Evolutionary conservation across 495 filamentous ascomycete species (phyloP).

Genomic region (Podospora pseudopauciseta): DNA sequence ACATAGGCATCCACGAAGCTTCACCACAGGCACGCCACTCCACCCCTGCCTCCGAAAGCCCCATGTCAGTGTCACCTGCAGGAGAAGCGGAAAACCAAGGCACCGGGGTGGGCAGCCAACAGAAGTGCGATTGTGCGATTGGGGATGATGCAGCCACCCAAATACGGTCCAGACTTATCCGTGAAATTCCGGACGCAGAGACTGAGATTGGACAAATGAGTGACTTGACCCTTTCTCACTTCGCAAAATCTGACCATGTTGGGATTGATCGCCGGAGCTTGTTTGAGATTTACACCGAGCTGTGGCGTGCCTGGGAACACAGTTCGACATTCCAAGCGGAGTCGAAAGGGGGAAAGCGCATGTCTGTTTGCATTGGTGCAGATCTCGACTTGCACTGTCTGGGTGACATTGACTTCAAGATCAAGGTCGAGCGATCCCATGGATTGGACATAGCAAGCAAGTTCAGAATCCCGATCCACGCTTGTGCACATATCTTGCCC

Average conservation of each 20-base stretch:
- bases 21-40: background rate
- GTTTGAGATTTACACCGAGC: constrained; percentile 1
- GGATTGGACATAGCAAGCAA: background rate
- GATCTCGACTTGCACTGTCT: constrained; percentile 1
- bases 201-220: background rate
- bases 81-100: background rate
- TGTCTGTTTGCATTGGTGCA: constrained; percentile 1
- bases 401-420: constrained; percentile 1
- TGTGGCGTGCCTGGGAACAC: background rate
- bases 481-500: background rate
- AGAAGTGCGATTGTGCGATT: background rate
- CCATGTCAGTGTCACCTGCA: background rate
- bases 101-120: background rate
- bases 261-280: background rate
- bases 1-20: background rate
- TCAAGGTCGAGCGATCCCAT: background rate
- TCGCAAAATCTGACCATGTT: background rate
- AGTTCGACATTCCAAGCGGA: constrained; percentile 1
- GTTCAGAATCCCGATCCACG: background rate
- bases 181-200: background rate
- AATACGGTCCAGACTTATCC: constrained; percentile 1
- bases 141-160: background rate
- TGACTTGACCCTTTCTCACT: background rate
- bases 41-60: background rate
- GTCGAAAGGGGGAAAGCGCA: background rate